Percentiles rank a stretch among this genome's conserved stretches.
phyloP scores from a whole-genome alignment of 495 filamentous ascomycete genomes.

The Aspergillus nanangensis region DNA sequence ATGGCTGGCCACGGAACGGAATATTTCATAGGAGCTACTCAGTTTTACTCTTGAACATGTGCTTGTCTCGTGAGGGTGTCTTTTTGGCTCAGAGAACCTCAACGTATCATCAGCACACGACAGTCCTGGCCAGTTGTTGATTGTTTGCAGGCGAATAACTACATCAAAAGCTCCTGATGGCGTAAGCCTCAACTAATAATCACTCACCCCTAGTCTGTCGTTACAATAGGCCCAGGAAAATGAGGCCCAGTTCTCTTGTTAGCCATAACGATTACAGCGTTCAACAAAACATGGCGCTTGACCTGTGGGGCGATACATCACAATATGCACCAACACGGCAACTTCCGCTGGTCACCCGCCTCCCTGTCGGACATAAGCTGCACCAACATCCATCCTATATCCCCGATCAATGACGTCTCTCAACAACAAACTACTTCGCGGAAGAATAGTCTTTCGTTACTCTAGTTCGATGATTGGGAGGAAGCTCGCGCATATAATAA shows the following conservation, averaged over 20 bases:
- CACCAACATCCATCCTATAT: neutral
- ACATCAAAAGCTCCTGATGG: neutral
- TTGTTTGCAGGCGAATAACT: neutral
- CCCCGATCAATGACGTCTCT: neutral
- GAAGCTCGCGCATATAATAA: conserved; percentile 19
- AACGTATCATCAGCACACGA: neutral
- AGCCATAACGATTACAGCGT: neutral
- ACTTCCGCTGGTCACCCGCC: neutral
- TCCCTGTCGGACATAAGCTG: neutral
- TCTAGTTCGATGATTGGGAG: conserved; percentile 8
- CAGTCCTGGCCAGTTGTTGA: neutral
- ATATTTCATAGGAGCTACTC: too few species aligned
- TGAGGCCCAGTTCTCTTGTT: neutral
- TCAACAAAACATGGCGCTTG: neutral
- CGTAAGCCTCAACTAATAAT: neutral
- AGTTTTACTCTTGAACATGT: too few species aligned
- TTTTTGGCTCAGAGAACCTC: neutral
- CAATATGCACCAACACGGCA: neutral
- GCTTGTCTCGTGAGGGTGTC: too few species aligned
- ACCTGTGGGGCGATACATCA: neutral
- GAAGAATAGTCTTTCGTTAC: neutral
- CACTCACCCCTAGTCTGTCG: neutral
- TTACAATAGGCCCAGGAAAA: neutral
- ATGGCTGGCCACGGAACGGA: too few species aligned
- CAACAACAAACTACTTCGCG: neutral